These are phyloP conservation scores for Apiotrichum mycotoxinovorans DNA, from an alignment of 1,284 basidiomycete species.

Conservation along the genomic window DNA sequence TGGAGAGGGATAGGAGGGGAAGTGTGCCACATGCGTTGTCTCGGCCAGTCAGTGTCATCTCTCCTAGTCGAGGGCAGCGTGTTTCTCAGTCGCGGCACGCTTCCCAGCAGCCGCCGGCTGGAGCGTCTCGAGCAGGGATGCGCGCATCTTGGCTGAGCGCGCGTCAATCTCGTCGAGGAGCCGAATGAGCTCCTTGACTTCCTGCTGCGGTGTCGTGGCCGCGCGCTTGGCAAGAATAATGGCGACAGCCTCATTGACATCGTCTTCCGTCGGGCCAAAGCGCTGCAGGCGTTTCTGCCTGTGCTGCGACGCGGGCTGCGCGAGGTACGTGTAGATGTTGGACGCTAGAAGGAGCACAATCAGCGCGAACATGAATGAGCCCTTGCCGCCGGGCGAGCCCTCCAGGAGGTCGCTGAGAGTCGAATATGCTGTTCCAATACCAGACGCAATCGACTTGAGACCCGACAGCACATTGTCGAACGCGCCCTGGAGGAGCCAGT, in stretches of 20 bases:
- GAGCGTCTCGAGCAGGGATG: neutral
- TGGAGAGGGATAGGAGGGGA: no score
- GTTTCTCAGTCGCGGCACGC: no score
- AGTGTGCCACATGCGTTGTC: no score
- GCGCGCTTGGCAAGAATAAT: constrained; percentile 23
- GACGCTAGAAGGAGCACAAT: constrained; percentile 68
- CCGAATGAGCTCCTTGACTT: constrained; percentile 30
- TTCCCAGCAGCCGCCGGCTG: no score
- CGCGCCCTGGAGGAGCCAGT: constrained; percentile 73
- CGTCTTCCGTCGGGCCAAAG: constrained; percentile 23
- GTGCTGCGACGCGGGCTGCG: constrained; percentile 22
- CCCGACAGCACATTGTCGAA: constrained; percentile 74
- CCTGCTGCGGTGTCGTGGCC: constrained; percentile 20
- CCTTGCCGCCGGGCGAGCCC: constrained; percentile 51
- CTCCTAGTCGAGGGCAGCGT: no score
- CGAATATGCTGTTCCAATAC: constrained; percentile 57
- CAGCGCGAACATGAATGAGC: constrained; percentile 63
- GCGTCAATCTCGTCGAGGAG: constrained; percentile 36
- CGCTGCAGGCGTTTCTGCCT: constrained; percentile 17
- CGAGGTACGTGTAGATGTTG: constrained; percentile 55
- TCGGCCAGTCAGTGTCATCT: no score
- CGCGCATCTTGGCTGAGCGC: constrained; percentile 14
- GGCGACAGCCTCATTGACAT: constrained; percentile 32
- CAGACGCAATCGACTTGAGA: constrained; percentile 62
- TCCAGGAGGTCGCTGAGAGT: constrained; percentile 65